Base-by-base conservation (phyloP, 768 basidiomycete species). In the Trametes maxima region DNA sequence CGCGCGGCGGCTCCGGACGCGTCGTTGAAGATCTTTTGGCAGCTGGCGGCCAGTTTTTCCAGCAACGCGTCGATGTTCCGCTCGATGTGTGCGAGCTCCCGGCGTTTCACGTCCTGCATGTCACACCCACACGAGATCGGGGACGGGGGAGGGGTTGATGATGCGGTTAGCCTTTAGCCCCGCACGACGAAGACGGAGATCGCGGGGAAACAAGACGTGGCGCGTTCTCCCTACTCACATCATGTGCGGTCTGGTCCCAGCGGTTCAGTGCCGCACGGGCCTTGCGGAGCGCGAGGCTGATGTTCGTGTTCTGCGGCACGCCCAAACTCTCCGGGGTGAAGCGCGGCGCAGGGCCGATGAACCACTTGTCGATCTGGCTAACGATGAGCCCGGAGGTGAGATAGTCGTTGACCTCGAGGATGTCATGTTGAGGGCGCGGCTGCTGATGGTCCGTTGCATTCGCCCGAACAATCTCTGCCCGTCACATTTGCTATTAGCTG, bases 331-430 rank as follows among this genome's bases (percentile, higher is more conserved):
- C 72, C 24, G 79, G 74, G 16, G 76, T 74, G 69, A 87, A 85
- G 47, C 71, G 71, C 22, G 86, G 85, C 28, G 79, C 71, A 52
- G 84, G 82, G 19, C 89, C 90, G 71, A 79, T 79, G 72, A 94
- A 94, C 89, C 91, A 94, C 65, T 80, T 81, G 77, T 93, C 91
- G 74, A 94, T 83, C 51, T 80, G 75, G 72, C 88, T 92, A 54
- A 78, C 76, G 54, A 81, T 77, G 45, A 94, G 80, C 49, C 91
- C 89, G 44, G 83, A 84, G 67, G 83, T 84, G 68, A 94, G 78
- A 72, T 94, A 94, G 65, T 85, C 83, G 71, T 90, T 90, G 53
- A 90, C 91, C 78, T 92, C 89, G 53, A 92, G 78, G 62, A 88
- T 80, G 72, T 94, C 92, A 69, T 91, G 85, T 57, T 85, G 81